These are phyloP conservation scores for Canavalia ensiformis DNA, from an alignment of 306 rosid genomes.

Conservation along the genomic window DNA sequence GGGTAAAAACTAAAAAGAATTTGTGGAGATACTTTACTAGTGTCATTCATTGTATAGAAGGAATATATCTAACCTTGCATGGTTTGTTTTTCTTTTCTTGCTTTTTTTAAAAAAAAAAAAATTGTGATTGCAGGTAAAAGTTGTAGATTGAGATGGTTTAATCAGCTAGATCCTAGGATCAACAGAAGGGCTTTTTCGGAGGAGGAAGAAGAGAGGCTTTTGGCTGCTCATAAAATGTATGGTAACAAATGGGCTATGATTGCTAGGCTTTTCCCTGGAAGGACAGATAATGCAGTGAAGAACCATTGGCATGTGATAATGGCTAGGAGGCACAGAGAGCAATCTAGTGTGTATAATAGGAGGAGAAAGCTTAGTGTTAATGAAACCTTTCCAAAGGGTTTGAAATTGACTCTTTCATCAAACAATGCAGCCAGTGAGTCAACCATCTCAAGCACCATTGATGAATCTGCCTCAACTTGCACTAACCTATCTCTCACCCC, in stretches of 20 bases:
- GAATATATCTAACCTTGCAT: slow-evolving; percentile 13
- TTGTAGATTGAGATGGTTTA: slow-evolving; percentile 96
- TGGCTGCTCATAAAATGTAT: slow-evolving; percentile 69
- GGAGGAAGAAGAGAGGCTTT: slow-evolving; percentile 82
- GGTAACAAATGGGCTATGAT: slow-evolving; percentile 97
- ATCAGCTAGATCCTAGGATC: slow-evolving; percentile 87
- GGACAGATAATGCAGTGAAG: slow-evolving; percentile 96
- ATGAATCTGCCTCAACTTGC: slow-evolving; percentile 73
- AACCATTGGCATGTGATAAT: slow-evolving; percentile 95
- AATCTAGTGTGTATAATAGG: slow-evolving; percentile 57
- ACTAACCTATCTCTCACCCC: slow-evolving; percentile 73
- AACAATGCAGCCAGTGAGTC: slow-evolving; percentile 66
- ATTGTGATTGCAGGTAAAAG: slow-evolving; percentile 73
- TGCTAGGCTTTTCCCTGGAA: slow-evolving; percentile 85
- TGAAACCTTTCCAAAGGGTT: slow-evolving; percentile 40
- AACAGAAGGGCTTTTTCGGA: slow-evolving; percentile 74
- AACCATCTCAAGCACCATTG: slow-evolving; percentile 65
- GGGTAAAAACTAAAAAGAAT: no score
- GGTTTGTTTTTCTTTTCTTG: no score
- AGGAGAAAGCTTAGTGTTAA: slow-evolving; percentile 62
- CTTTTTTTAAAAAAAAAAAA: background rate
- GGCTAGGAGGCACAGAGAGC: slow-evolving; percentile 83
- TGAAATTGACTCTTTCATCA: slow-evolving; percentile 42
- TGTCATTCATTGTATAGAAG: background rate
- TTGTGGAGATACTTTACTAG: background rate